Percentiles rank a stretch among this genome's conserved stretches.
Conservation (phyloP, 2,329 filamentous ascomycete species). For the Canariomyces notabilis region DNA sequence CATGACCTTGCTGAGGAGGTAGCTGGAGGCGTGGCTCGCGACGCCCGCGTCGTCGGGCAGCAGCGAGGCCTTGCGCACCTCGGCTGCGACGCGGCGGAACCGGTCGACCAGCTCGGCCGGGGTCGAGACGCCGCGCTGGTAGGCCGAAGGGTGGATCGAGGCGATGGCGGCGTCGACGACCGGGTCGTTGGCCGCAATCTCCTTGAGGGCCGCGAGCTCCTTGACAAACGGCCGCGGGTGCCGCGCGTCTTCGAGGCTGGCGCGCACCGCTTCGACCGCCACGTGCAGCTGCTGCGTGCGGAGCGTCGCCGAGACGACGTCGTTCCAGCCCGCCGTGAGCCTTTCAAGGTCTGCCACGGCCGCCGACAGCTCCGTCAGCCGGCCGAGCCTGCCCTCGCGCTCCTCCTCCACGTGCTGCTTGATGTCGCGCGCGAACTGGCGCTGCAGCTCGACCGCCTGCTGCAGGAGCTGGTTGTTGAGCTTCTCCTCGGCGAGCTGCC, state of each 20-base stretch:
- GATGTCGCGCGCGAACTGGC: constrained; percentile 74
- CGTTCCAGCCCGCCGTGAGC: constrained; percentile 84
- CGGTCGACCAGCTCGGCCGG: constrained; percentile 85
- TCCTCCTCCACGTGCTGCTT: constrained; percentile 80
- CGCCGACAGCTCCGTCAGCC: constrained; percentile 71
- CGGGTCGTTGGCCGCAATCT: constrained; percentile 76
- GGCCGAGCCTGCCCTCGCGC: constrained; percentile 79
- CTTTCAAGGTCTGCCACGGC: constrained; percentile 80
- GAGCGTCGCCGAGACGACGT: constrained; percentile 82
- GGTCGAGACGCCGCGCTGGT: constrained; percentile 85
- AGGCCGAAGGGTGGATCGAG: constrained; percentile 90
- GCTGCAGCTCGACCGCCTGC: constrained; percentile 85
- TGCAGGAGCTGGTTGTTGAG: constrained; percentile 81
- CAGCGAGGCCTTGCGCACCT: constrained; percentile 91
- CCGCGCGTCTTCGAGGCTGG: constrained; percentile 69
- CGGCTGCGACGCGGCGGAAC: constrained; percentile 85
- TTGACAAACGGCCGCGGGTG: constrained; percentile 80
- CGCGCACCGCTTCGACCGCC: constrained; percentile 86
- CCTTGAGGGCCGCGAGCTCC: constrained; percentile 90
- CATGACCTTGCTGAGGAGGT: constrained; percentile 85
- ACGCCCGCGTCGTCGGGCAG: constrained; percentile 92
- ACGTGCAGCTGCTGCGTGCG: constrained; percentile 95
- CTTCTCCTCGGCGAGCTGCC: constrained; percentile 75
- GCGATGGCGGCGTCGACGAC: constrained; percentile 91
- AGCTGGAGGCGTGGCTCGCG: constrained; percentile 86